Base-by-base conservation (phyloP, 108 stramenopile species). In the Cylindrotheca fusiformis region DNA sequence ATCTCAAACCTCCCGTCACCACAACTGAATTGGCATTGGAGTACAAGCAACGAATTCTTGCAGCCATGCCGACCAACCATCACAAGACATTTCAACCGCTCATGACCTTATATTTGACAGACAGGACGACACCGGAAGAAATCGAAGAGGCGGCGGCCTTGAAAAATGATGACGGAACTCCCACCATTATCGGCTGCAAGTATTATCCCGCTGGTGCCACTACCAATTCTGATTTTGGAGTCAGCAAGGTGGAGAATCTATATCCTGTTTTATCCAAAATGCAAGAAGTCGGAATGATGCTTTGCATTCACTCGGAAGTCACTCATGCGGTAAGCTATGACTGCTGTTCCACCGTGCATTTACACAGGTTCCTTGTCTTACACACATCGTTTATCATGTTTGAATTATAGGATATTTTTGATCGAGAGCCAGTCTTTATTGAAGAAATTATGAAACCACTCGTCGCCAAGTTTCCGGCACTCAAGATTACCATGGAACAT, bases 181-280 rank as follows among this genome's bases (percentile, higher is more conserved):
- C 62, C 18, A 86, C 88, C 4, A 81, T 99, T 24, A 68, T 81
- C 20, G 98, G 91, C 0, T 92, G 87, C 73, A 99, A 99, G 73
- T 95, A 95, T 52, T 99, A 99, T 75, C 99, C 99, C 3, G 97
- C 98, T 18, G 99, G 99, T 29, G 99, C 99, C 3, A 99, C 99
- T 0, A 99, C 99, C 52, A 98, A 99, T 68, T 92, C 89, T 2
- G 96, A 94, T 60, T 83, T 77, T 14, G 99, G 99, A 6, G 99
- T 99, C 12, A 95, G 94, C 5, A 85, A 97, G 58, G 71, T 97
- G 4, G 81, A 85, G 57, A 91, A 88, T 27, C 60, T 85, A 2
- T 85, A 85, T 67, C 89, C 95, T 4, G 93, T 90, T 23, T 71
- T 99, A 46, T 67, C 85, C 41, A 85, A 63, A 30, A 98, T 99